Base-by-base conservation (phyloP, 805 yeast genomes). In the Yarrowia sp. region DNA sequence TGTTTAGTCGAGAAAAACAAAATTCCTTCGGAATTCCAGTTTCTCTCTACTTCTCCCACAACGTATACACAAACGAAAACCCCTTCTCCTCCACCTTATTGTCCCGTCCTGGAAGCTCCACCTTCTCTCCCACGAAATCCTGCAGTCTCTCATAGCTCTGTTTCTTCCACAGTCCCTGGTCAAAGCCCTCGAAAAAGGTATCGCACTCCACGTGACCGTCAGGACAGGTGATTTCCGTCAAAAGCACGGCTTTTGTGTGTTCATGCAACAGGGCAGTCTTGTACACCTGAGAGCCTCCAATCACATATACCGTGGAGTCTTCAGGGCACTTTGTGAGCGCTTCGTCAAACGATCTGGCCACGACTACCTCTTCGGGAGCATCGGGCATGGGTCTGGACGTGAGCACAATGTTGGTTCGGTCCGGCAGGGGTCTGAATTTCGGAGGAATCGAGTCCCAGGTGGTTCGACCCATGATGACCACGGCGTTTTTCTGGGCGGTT, bases 361-460 rank as follows among this genome's bases (percentile, higher is more conserved):
- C 73, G 32, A 77, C 49, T 9, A 81, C 82, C 40, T 35, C 55
- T 43, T 12, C 56, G 8, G 56, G 61, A 19, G 70, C 74, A 10
- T 72, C 72, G 2, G 70, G 65, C 5, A 76, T 70, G 8, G 77
- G 75, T 61, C 92, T 79, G 35, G 97, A 63, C 2, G 67, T 89
- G 11, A 95, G 79, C 0, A 95, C 86, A 14, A 92, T 86, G 77
- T 95, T 95, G 36, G 86, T 69, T 69, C 99, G 83, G 61, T 82
- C 86, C 2, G 89, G 88, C 55, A 95, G 82, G 0, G 99, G 99
- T 71, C 97, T 82, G 79, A 92, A 95, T 75, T 84, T 87, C 1
- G 78, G 71, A 0, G 99, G 98, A 41, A 95, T 93, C 8, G 97
- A 90, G 41, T 92, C 95, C 97, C 98, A 95, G 1, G 98, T 94